phyloP scores from a whole-genome alignment of 164 flowering plant species.

The grape (Vitis vinifera) region DNA sequence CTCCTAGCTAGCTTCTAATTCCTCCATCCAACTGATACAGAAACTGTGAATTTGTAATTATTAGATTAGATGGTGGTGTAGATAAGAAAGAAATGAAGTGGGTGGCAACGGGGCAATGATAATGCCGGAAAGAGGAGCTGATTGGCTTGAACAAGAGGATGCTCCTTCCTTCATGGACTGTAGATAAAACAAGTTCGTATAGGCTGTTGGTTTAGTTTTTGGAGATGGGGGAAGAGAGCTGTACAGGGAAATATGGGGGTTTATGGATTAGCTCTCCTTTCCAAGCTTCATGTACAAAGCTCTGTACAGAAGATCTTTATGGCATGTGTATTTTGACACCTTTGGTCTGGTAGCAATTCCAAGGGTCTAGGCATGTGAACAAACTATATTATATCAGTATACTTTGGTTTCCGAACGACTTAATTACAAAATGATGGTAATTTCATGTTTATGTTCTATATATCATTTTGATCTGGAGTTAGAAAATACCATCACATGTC shows the following conservation, averaged over 20 bases:
- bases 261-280: not conserved
- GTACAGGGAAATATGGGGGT: constrained; percentile 2
- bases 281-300: not conserved
- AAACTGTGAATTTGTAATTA: constrained; percentile 38
- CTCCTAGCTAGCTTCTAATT: constrained; percentile 45
- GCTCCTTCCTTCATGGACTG: constrained; percentile 2
- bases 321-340: too few species aligned
- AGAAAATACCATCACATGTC: too few species aligned
- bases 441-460: too few species aligned
- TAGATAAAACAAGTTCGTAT: not conserved
- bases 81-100: constrained; percentile 6
- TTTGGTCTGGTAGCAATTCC: constrained; percentile 1
- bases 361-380: not conserved
- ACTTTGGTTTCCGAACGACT: not conserved
- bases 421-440: not conserved
- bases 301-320: not conserved
- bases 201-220: not conserved
- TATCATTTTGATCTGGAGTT: too few species aligned
- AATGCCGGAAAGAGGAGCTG: constrained; percentile 11
- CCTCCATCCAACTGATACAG: not conserved
- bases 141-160: constrained; percentile 18
- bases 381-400: not conserved
- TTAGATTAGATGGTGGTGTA: constrained; percentile 22
- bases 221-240: constrained; percentile 5
- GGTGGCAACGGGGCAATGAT: constrained; percentile 1